Percentiles rank a stretch among this genome's conserved stretches.
These are phyloP conservation scores for Cercospora sp. DNA, from an alignment of 2,329 filamentous ascomycete genomes.

Conservation along the genomic window DNA sequence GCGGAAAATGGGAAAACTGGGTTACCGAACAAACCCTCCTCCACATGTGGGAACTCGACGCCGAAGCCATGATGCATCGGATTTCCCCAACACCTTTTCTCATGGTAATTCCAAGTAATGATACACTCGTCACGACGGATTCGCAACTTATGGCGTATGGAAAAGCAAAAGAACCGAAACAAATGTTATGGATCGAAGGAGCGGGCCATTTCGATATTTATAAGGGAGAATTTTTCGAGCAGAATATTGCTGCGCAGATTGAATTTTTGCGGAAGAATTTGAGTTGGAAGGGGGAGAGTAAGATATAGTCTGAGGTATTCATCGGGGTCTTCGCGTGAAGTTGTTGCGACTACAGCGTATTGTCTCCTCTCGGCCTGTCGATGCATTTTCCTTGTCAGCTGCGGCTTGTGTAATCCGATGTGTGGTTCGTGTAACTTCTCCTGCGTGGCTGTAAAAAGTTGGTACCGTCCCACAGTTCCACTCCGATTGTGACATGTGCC, in stretches of 20 bases:
- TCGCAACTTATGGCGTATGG: background rate
- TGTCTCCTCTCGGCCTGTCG: too few relatives aligned
- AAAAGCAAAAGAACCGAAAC: background rate
- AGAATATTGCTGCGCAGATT: background rate
- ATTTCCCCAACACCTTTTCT: background rate
- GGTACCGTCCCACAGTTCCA: too few relatives aligned
- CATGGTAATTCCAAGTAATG: background rate
- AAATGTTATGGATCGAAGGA: background rate
- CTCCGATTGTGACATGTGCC: too few relatives aligned
- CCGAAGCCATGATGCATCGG: background rate
- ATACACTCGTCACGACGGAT: background rate
- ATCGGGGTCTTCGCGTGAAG: too few relatives aligned
- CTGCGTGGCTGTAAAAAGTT: too few relatives aligned
- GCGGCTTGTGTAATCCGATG: too few relatives aligned
- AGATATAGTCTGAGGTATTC: background rate
- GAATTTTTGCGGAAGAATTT: background rate
- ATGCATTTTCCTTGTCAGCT: too few relatives aligned
- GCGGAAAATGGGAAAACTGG: background rate
- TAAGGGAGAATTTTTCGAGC: background rate
- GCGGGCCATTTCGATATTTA: background rate
- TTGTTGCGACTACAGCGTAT: too few relatives aligned
- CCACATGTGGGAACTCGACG: background rate
- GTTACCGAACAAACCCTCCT: background rate
- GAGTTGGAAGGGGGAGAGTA: background rate
- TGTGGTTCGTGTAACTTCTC: too few relatives aligned